Percentiles rank a stretch among this genome's conserved stretches.
Conservation (phyloP, 2,329 filamentous ascomycete genomes). For the Arthroderma sp. region DNA sequence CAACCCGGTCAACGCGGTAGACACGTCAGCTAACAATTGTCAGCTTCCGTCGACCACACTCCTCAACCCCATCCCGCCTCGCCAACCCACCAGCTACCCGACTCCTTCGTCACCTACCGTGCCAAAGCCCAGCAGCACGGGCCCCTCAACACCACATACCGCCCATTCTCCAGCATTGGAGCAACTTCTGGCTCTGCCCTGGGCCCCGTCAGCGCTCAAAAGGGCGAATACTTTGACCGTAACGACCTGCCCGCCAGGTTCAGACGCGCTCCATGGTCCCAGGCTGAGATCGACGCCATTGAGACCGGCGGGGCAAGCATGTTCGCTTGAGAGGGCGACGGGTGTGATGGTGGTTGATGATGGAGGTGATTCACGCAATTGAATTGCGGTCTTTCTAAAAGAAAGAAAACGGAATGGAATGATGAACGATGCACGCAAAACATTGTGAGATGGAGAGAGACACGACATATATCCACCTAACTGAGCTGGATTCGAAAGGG, state of each 20-base stretch:
- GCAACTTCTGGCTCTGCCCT: slow-evolving; percentile 55
- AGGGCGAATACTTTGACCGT: slow-evolving; percentile 76
- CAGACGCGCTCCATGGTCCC: slow-evolving; percentile 58
- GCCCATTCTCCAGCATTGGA: slow-evolving; percentile 38
- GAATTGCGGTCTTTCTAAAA: neutral
- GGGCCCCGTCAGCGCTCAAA: slow-evolving; percentile 56
- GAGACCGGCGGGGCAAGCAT: slow-evolving; percentile 79
- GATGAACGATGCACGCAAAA: neutral
- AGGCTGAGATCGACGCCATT: slow-evolving; percentile 86
- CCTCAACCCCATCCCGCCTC: slow-evolving; percentile 49
- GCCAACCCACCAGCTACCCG: slow-evolving; percentile 43
- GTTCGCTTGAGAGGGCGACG: slow-evolving; percentile 33
- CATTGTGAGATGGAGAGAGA: neutral
- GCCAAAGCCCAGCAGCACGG: slow-evolving; percentile 54
- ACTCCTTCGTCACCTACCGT: slow-evolving; percentile 52
- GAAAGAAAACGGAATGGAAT: neutral
- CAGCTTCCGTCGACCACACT: slow-evolving; percentile 41
- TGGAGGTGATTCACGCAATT: neutral
- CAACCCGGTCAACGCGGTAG: neutral
- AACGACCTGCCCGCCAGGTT: slow-evolving; percentile 78
- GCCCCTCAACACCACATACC: slow-evolving; percentile 37
- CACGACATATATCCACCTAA: slow-evolving; percentile 4
- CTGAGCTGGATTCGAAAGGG: slow-evolving; percentile 1
- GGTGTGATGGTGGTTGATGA: neutral
- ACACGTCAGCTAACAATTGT: slow-evolving; percentile 2